Conservation (phyloP, 805 yeast genomes). For the Millerozyma acaciae region DNA sequence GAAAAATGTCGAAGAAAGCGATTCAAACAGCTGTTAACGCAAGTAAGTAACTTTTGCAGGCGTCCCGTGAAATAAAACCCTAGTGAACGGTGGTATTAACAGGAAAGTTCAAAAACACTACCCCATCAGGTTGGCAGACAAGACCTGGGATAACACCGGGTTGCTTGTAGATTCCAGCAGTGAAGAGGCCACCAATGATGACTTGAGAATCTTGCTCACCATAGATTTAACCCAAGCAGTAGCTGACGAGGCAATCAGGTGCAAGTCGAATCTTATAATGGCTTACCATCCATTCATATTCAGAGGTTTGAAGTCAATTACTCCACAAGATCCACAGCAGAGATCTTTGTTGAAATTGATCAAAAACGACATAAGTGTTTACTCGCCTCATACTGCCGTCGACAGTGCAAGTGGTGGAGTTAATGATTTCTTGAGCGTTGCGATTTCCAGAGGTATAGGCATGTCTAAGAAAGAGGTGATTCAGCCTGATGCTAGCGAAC, state of each 20-base stretch:
- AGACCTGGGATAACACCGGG: conserved; percentile 95
- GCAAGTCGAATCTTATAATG: conserved; percentile 54
- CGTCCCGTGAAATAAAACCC: neutral
- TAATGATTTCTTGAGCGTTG: conserved; percentile 83
- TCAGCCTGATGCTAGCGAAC: conserved; percentile 39
- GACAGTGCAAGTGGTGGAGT: conserved; percentile 94
- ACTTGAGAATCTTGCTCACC: conserved; percentile 55
- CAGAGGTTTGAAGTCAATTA: conserved; percentile 74
- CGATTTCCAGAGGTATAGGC: conserved; percentile 36
- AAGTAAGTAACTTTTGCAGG: conserved; percentile 25
- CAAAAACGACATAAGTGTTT: conserved; percentile 78
- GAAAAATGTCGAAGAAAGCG: conserved; percentile 39
- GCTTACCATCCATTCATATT: conserved; percentile 95
- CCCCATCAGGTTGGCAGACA: conserved; percentile 79
- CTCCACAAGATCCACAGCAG: conserved; percentile 72
- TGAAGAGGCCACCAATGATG: conserved; percentile 14
- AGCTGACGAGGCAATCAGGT: conserved; percentile 74
- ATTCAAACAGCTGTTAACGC: conserved; percentile 38
- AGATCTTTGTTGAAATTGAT: conserved; percentile 66
- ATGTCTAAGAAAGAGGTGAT: conserved; percentile 33
- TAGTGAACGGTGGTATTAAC: conserved; percentile 11
- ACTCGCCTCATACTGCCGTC: conserved; percentile 93
- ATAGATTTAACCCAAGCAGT: conserved; percentile 83
- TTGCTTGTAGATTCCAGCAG: conserved; percentile 67
- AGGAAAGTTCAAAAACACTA: conserved; percentile 64